Conservation (phyloP, 2,329 filamentous ascomycete genomes). For the Phialophora expanda region DNA sequence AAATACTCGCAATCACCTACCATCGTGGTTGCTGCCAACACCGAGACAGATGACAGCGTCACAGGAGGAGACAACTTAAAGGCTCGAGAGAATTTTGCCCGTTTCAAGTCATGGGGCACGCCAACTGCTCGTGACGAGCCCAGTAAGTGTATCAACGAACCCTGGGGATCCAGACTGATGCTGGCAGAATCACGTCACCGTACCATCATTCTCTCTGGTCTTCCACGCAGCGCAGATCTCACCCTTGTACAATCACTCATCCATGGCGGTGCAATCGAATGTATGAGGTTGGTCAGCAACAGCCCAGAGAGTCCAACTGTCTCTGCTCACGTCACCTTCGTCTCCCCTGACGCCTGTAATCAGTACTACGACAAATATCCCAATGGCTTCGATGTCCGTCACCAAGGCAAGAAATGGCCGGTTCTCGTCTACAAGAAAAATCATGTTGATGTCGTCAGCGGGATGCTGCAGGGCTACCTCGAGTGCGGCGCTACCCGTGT, state of each 20-base stretch:
- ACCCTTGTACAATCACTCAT: conserved; percentile 47
- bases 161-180: conserved; percentile 9
- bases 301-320: conserved; percentile 24
- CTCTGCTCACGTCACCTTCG: conserved; percentile 47
- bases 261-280: conserved; percentile 48
- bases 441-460: conserved; percentile 49
- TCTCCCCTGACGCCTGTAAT: conserved; percentile 44
- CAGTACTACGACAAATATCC: conserved; percentile 46
- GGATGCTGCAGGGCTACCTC: conserved; percentile 49
- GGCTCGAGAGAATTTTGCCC: conserved; percentile 43
- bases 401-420: conserved; percentile 40
- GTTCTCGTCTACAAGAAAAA: conserved; percentile 49
- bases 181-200: conserved; percentile 37
- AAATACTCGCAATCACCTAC: conserved; percentile 17
- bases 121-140: conserved; percentile 41
- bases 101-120: conserved; percentile 45
- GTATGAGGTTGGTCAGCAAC: conserved; percentile 37
- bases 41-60: conserved; percentile 21
- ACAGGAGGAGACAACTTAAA: conserved; percentile 27
- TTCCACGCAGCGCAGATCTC: conserved; percentile 44
- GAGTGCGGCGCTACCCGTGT: conserved; percentile 53
- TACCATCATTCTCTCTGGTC: conserved; percentile 45
- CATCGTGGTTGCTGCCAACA: conserved; percentile 22
- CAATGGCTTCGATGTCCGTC: conserved; percentile 46
- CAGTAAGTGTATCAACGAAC: conserved; percentile 21